These are phyloP conservation scores for Neurospora discreta DNA, from an alignment of 495 filamentous ascomycete genomes.

Conservation along the genomic window DNA sequence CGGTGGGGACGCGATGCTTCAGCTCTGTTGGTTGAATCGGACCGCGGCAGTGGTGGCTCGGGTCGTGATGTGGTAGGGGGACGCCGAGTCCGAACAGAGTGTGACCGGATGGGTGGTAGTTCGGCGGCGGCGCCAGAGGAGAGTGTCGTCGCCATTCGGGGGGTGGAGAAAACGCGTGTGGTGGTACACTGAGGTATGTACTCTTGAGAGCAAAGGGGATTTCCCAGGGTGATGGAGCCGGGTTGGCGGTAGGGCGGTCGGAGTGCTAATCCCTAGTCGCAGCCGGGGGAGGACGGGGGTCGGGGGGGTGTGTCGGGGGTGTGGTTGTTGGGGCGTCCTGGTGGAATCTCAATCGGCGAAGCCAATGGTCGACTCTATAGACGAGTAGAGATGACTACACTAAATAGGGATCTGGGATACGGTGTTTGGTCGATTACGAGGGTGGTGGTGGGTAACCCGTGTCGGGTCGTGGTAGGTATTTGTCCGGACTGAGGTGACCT, in stretches of 20 bases:
- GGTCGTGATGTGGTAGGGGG: conserved; percentile 20
- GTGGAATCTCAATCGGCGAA: background rate
- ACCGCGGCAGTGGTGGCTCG: conserved; percentile 20
- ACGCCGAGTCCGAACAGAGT: conserved; percentile 24
- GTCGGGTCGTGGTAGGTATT: background rate
- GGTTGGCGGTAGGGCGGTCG: background rate
- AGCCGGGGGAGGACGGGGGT: background rate
- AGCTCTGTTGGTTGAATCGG: conserved; percentile 23
- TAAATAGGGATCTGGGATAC: background rate
- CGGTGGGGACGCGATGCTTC: conserved; percentile 34
- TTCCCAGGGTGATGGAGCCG: background rate
- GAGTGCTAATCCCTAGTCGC: background rate
- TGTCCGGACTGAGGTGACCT: background rate
- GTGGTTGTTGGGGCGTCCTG: background rate
- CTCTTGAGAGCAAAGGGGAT: background rate
- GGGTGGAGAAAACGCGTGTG: background rate
- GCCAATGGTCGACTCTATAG: background rate
- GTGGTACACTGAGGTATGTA: background rate
- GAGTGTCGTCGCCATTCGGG: conserved; percentile 19
- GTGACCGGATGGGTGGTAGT: conserved; percentile 24
- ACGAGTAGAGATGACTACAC: background rate
- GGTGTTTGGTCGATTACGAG: background rate
- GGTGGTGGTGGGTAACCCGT: background rate
- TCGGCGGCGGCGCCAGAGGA: conserved; percentile 16
- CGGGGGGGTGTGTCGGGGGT: background rate